Evolutionary conservation across 768 basidiomycete species (phyloP), one percentile per base, ranked within the genome.

Genomic region (Chalciporus piperatus): DNA sequence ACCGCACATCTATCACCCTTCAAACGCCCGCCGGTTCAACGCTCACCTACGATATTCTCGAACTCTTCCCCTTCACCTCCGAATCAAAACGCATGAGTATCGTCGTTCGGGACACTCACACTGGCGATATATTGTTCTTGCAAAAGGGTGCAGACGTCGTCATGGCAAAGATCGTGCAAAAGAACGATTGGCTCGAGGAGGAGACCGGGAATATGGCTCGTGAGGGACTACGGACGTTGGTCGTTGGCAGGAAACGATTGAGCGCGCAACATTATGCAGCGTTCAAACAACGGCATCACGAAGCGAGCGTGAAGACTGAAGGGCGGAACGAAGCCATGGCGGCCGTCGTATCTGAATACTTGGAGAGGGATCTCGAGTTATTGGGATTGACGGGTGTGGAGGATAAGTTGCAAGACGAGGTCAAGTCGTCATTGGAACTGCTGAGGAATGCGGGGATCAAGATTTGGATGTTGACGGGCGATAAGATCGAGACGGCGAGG

Each of bases 1-100:
- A 97, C 65, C 91, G 97, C 35, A 89, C 88, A 1, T 81, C 79
- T n/a, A 96, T 98, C 67, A 85, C 89, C 25, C 75, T 99, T 7
- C 85, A 83, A 53, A 84, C 85, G 0, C 86, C 91, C 0, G 66
- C 78, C 5, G 89, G 89, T 8, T 62, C 74, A 1, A 75, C 75
- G 8, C 67, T 95, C 44, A 73, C 75, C 11, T 98, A 85, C 64
- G 92, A 93, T 49, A 83, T 99, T 45, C 85, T 98, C 48, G 88
- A 95, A 44, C 82, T 99, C 52, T 99, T 99, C 72, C 97, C 97
- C 0, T 98, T 99, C 74, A 98, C 96, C 0, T 97, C 93, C 12
- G 97, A 98, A 69, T 94, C 94, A 1, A 98, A 99, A 70, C 90
- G 97, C 25, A 99, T 98, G 97, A 95, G 97, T 28, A 98, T 98